Evolutionary conservation across 192 early-diverging fungal species (phyloP).

Genomic region (Coemansia sp.): DNA sequence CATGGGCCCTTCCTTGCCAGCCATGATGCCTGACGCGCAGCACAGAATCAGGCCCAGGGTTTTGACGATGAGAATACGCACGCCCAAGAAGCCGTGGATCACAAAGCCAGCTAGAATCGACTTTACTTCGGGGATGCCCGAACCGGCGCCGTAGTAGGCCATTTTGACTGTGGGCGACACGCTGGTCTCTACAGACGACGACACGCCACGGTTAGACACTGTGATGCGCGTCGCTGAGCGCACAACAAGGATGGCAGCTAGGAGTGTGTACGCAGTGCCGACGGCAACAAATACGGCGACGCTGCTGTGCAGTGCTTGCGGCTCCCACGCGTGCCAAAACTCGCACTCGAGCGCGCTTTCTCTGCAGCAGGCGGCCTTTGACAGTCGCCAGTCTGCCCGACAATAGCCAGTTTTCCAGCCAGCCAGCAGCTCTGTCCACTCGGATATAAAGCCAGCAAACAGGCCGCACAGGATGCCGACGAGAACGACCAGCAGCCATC

Average conservation of each 20-base stretch:
- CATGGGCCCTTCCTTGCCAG: slow-evolving; percentile 94
- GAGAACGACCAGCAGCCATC: slow-evolving; percentile 80
- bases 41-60: slow-evolving; percentile 83
- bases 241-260: slow-evolving; percentile 63
- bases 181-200: slow-evolving; percentile 50
- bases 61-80: slow-evolving; percentile 88
- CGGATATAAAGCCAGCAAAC: slow-evolving; percentile 48
- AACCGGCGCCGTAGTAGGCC: slow-evolving; percentile 86
- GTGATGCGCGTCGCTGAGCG: slow-evolving; percentile 52
- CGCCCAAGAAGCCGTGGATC: slow-evolving; percentile 88
- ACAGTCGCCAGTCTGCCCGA: slow-evolving; percentile 69
- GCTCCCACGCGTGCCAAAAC: slow-evolving; percentile 59
- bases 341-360: slow-evolving; percentile 60
- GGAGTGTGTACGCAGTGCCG: slow-evolving; percentile 60
- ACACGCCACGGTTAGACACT: slow-evolving; percentile 33
- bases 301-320: slow-evolving; percentile 25
- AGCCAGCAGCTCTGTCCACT: slow-evolving; percentile 75
- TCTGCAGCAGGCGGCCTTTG: slow-evolving; percentile 79
- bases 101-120: slow-evolving; percentile 93
- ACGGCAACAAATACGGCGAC: slow-evolving; percentile 37
- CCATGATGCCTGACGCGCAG: slow-evolving; percentile 79
- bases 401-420: slow-evolving; percentile 86
- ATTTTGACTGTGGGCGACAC: slow-evolving; percentile 58
- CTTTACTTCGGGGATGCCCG: slow-evolving; percentile 95
- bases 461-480: slow-evolving; percentile 59